Evolutionary conservation across 1,139 yeast species (phyloP), one percentile per base, ranked within the genome.

Genomic region (Lodderomyces orthopsilosis): DNA sequence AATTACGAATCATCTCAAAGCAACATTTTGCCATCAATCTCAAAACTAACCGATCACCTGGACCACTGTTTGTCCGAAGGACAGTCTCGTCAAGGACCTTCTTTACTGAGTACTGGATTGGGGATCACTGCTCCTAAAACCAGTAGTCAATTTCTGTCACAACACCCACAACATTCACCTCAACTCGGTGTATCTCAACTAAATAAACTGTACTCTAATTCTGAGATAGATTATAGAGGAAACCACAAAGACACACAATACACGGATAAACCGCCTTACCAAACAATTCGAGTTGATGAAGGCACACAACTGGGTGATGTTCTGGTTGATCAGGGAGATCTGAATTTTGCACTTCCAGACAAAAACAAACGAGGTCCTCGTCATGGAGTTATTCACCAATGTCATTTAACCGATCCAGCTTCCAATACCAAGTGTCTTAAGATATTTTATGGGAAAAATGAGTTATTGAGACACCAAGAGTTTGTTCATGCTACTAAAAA

Each of bases 401-500:
- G 78, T 48, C 76, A 69, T 48, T 58, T 68, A 35, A 51, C 57
- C 3, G 76, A 71, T 49, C 74, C 77, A 2, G 46, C 44, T 3
- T 56, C 68, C 2, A 46, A 56, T 26, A 48, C 53, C 17, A 63
- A 66, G 36, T 73, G 78, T 47, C 53, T 63, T 33, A 72, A 72
- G 52, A 66, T 70, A 2, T 73, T 73, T 46, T 70, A 72, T 47
- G 77, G 78, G 9, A 71, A 68, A 46, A 72, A 70, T 49, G 77
- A 72, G 49, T 59, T 73, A 30, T 56, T 68, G 36, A 58, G 77
- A 44, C 78, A 73, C 53, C 76, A 73, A 51, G 77, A 72, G 47
- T 71, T 70, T 58, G 77, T 71, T 18, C 78, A 73, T 57, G 77
- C 77, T 13, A 69, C 76, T 17, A 63, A 67, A 41, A 72, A 71